Percentiles rank a stretch among this genome's conserved stretches.
Evolutionary conservation across 176 grass and related monocot species (phyloP).

Genomic region (Musa troglodytarum): DNA sequence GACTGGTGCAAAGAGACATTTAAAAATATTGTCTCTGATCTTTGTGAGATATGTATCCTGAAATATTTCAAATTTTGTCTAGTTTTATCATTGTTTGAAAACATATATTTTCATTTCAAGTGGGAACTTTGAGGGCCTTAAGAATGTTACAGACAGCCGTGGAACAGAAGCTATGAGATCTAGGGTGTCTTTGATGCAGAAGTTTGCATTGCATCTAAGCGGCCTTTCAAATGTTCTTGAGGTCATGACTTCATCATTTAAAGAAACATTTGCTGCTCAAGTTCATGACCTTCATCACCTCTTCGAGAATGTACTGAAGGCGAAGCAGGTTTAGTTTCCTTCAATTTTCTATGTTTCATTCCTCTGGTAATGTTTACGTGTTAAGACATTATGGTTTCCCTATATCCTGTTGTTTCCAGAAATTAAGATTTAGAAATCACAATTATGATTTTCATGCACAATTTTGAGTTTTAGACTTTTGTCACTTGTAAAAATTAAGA

Average conservation of each 20-base stretch:
- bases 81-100: neutral
- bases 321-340: constrained; percentile 68
- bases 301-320: constrained; percentile 60
- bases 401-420: no score
- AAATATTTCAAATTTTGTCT: constrained; percentile 16
- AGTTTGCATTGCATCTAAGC: constrained; percentile 51
- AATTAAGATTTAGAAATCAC: no score
- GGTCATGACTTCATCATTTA: constrained; percentile 74
- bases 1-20: constrained; percentile 86
- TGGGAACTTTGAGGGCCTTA: constrained; percentile 23
- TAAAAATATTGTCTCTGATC: constrained; percentile 41
- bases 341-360: neutral
- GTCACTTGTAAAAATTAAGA: no score
- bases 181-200: constrained; percentile 56
- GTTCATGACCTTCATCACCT: constrained; percentile 76
- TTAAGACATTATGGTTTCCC: no score
- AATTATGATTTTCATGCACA: no score
- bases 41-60: constrained; percentile 72
- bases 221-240: constrained; percentile 82
- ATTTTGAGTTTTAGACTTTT: no score
- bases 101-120: neutral
- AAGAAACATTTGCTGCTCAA: constrained; percentile 53
- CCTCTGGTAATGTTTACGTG: neutral
- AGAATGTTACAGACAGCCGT: constrained; percentile 48
- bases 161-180: constrained; percentile 40